These are phyloP conservation scores for Ophiosphaerella narmari DNA, from an alignment of 2,329 filamentous ascomycete genomes.

Conservation along the genomic window DNA sequence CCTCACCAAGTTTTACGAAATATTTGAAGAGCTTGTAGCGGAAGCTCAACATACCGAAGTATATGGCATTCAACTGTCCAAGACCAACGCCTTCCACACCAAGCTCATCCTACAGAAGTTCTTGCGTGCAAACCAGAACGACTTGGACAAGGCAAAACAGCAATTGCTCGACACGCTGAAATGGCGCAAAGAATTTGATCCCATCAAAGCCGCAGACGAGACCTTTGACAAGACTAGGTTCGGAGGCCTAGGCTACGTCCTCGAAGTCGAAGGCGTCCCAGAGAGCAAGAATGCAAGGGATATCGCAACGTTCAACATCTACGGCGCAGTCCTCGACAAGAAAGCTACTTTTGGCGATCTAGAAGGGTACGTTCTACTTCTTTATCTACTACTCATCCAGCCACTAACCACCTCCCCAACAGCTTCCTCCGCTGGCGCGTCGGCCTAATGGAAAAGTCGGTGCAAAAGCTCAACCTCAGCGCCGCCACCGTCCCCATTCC, in stretches of 20 bases:
- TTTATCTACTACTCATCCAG: too few species aligned
- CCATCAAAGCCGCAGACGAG: constrained; percentile 65
- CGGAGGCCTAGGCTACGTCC: constrained; percentile 78
- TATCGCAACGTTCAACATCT: constrained; percentile 90
- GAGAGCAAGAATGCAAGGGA: constrained; percentile 61
- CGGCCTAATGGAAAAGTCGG: constrained; percentile 84
- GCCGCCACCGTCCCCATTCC: constrained; percentile 72
- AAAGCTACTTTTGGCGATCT: constrained; percentile 80
- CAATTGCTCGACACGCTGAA: constrained; percentile 79
- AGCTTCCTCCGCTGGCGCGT: constrained; percentile 91
- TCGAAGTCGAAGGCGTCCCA: constrained; percentile 64
- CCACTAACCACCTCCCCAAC: not conserved
- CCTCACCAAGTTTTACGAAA: constrained; percentile 62
- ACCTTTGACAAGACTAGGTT: constrained; percentile 73
- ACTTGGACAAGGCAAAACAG: constrained; percentile 72
- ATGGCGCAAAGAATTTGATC: constrained; percentile 80
- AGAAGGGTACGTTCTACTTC: constrained; percentile 64
- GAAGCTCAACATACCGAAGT: constrained; percentile 72
- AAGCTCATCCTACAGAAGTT: constrained; percentile 91
- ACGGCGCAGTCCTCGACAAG: constrained; percentile 82
- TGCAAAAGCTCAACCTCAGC: constrained; percentile 73
- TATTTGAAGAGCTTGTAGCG: constrained; percentile 62
- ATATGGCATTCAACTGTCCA: constrained; percentile 76
- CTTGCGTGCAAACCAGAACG: constrained; percentile 83
- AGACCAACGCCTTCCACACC: constrained; percentile 66